phyloP scores from a whole-genome alignment of 139 green algal species.

The Tetratostichococcus sp. region DNA sequence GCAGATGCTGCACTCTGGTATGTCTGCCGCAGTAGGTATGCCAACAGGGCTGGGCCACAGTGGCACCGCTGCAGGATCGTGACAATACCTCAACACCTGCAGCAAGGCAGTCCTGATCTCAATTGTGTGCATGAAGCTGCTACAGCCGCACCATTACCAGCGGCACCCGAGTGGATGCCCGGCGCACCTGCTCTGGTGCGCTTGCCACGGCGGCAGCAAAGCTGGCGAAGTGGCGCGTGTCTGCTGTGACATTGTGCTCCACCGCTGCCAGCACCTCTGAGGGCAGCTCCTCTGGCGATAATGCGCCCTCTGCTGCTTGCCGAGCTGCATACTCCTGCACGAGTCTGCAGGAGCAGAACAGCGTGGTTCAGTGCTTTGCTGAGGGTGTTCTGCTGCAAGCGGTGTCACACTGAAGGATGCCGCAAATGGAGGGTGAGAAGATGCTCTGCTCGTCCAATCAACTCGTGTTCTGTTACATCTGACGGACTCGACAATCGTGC shows the following conservation, averaged over 20 bases:
- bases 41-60: constrained; percentile 54
- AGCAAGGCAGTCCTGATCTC: too few species aligned
- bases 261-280: constrained; percentile 52
- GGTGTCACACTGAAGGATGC: too few species aligned
- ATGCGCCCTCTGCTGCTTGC: constrained; percentile 45
- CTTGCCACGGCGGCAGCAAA: constrained; percentile 35
- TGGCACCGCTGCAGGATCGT: constrained; percentile 47
- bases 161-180: too few species aligned
- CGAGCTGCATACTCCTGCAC: constrained; percentile 43
- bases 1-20: constrained; percentile 61
- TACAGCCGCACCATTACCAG: too few species aligned
- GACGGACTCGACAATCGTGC: too few species aligned
- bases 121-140: too few species aligned
- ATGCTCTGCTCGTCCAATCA: too few species aligned
- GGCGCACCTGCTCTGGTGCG: constrained; percentile 1
- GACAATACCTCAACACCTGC: constrained; percentile 78
- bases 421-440: too few species aligned
- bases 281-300: constrained; percentile 61
- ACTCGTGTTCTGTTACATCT: too few species aligned
- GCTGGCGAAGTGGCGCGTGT: constrained; percentile 51
- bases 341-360: constrained; percentile 17
- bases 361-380: too few species aligned
- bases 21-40: constrained; percentile 20
- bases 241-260: constrained; percentile 31
- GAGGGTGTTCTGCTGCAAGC: too few species aligned